phyloP scores from a whole-genome alignment of 768 basidiomycete species.

The Naganishia antarctica region DNA sequence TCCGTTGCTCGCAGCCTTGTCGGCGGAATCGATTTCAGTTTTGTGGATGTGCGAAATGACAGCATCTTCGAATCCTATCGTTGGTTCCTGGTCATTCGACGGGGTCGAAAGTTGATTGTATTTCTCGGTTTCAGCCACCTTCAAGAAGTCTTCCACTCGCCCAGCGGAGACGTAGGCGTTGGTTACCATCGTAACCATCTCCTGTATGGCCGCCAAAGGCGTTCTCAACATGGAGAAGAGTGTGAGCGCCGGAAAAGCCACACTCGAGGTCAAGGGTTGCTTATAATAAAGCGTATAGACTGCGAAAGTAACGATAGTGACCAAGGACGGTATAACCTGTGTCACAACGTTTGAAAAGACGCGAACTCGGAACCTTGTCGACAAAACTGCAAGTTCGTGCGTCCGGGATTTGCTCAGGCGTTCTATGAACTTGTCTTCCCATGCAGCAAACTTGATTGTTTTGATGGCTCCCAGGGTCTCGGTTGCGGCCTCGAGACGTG shows the following conservation, averaged over 20 bases:
- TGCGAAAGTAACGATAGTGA: constrained; percentile 48
- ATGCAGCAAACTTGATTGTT: constrained; percentile 51
- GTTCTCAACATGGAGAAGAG: constrained; percentile 52
- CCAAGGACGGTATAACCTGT: constrained; percentile 48
- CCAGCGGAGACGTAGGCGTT: constrained; percentile 21
- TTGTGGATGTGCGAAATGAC: constrained; percentile 33
- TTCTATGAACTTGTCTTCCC: constrained; percentile 50
- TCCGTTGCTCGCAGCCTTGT: constrained; percentile 6
- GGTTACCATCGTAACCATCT: constrained; percentile 25
- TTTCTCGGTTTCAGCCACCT: constrained; percentile 51
- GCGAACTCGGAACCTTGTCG: constrained; percentile 41
- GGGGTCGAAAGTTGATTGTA: constrained; percentile 45
- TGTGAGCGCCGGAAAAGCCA: constrained; percentile 51
- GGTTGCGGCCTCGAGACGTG: constrained; percentile 49
- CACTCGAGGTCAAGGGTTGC: constrained; percentile 48
- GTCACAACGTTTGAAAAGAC: constrained; percentile 42
- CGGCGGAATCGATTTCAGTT: constrained; percentile 9
- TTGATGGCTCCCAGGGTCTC: constrained; percentile 51
- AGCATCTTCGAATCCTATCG: constrained; percentile 49
- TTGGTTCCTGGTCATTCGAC: constrained; percentile 38
- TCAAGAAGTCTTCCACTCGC: constrained; percentile 47
- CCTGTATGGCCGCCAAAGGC: constrained; percentile 47
- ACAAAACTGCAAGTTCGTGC: constrained; percentile 46
- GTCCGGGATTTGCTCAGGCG: constrained; percentile 46
- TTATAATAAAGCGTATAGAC: constrained; percentile 47